phyloP scores from a whole-genome alignment of 208 protist species.

The Zelonia costaricensis region DNA sequence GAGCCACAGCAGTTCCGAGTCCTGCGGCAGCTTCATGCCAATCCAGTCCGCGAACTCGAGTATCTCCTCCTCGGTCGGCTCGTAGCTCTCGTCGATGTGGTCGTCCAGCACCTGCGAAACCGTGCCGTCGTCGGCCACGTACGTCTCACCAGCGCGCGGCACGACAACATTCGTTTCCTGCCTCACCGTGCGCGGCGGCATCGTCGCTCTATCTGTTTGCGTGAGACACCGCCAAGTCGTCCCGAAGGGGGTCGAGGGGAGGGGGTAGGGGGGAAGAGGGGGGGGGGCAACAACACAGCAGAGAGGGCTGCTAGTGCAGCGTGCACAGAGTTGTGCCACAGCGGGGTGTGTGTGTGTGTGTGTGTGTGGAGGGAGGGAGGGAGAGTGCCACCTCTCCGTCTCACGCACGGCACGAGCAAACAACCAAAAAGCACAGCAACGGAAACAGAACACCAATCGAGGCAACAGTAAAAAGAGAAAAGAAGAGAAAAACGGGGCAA shows the following conservation, averaged over 20 bases:
- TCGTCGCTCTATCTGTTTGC: no score
- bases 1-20: slow-evolving; percentile 91
- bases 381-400: no score
- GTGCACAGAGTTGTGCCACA: no score
- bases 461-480: neutral
- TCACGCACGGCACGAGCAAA: no score
- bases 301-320: no score
- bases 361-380: neutral
- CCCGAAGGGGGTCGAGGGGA: no score
- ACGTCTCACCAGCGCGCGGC: slow-evolving; percentile 69
- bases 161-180: slow-evolving; percentile 41
- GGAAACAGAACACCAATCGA: neutral
- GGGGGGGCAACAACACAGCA: no score
- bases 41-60: slow-evolving; percentile 92
- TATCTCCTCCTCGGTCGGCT: slow-evolving; percentile 92
- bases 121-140: slow-evolving; percentile 79
- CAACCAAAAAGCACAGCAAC: no score
- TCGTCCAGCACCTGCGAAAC: slow-evolving; percentile 91
- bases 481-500: neutral
- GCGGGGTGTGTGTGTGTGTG: neutral
- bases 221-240: no score
- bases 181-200: slow-evolving; percentile 21
- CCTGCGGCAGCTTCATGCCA: slow-evolving; percentile 91
- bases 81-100: slow-evolving; percentile 81
- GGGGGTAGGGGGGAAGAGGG: no score